Evolutionary conservation across 345 rosid genomes (phyloP), one percentile per base, ranked within the genome.

Genomic region (Raphanus sativus): DNA sequence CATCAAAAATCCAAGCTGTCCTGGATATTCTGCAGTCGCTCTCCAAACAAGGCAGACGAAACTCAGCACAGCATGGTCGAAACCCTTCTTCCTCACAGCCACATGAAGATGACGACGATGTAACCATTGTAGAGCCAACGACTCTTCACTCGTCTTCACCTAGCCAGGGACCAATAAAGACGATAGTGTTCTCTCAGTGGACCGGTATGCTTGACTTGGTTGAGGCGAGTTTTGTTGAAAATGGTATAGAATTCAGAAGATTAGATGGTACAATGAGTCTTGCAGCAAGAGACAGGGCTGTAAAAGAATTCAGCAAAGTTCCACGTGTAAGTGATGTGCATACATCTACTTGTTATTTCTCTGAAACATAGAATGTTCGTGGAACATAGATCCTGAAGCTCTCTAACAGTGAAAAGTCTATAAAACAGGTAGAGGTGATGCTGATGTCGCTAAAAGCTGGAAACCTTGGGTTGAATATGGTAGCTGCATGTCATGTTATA

Each of bases 381-480:
- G 48, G 48, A 40, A 3, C 1, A 21, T 21, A n/a, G 21, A 2
- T 16, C 2, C 25, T 52, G 25, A 52, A 52, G 59, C 62, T 4
- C 30, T 56, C 62, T 56, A 56, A 56, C 28, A 56, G 12, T 17
- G 61, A 24, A 56, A 56, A 21, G 10, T 24, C 4, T 56, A 3
- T 56, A 13, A 28, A 48, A 75, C 89, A 93, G 98, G 85, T 91
- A 21, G 75, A 83, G 8, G 97, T 90, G 58, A 93, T 93, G 96
- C 62, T 93, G 78, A 93, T 93, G 94, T 93, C 98, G 0, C 79
- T 93, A 34, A 93, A 93, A 86, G 97, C 97, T 4, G 97, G 98
- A 83, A 93, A 93, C 67, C 89, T 93, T 16, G 98, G 98, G 55
- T 84, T 93, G 86, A 93, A 93, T 67, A 93, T 91, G 98, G 96